A percentile compares a stretch with the other conserved stretches of the same genome.
phyloP scores from a whole-genome alignment of 2,329 filamentous ascomycete genomes.

The Didymella pinodella region DNA sequence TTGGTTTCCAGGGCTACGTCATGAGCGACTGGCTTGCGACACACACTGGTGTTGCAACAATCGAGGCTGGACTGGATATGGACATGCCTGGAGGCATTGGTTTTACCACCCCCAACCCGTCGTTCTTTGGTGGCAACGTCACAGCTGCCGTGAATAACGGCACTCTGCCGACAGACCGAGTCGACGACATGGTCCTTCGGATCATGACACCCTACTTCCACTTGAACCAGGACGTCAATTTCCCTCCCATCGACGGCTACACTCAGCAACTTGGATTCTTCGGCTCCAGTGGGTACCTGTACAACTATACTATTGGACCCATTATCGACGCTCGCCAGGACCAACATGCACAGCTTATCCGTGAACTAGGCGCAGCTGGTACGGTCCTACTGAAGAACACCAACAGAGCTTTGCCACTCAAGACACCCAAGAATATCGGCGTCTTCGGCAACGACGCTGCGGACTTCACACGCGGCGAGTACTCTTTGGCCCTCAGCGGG shows the following conservation, averaged over 20 bases:
- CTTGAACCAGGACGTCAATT: conserved; percentile 50
- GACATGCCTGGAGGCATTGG: conserved; percentile 51
- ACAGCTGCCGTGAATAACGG: conserved; percentile 52
- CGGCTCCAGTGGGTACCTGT: conserved; percentile 23
- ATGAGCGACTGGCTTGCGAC: conserved; percentile 54
- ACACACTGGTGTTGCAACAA: conserved; percentile 48
- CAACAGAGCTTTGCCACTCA: conserved; percentile 52
- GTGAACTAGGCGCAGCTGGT: conserved; percentile 2
- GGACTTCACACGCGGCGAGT: background rate
- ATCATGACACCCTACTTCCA: conserved; percentile 58
- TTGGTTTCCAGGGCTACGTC: conserved; percentile 59
- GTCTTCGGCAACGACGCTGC: conserved; percentile 4
- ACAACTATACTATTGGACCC: conserved; percentile 46
- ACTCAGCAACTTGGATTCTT: conserved; percentile 36
- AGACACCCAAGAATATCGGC: background rate
- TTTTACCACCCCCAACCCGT: conserved; percentile 25
- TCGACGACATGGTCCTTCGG: conserved; percentile 58
- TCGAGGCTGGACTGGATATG: conserved; percentile 60
- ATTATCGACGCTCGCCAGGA: conserved; percentile 50
- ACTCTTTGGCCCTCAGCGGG: conserved; percentile 5
- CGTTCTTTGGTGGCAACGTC: conserved; percentile 51
- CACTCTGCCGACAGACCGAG: conserved; percentile 47
- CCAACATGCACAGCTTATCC: conserved; percentile 49
- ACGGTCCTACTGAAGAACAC: conserved; percentile 3
- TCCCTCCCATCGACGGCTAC: conserved; percentile 46